phyloP scores from a whole-genome alignment of 768 basidiomycete species.

The Agaricus blazei region DNA sequence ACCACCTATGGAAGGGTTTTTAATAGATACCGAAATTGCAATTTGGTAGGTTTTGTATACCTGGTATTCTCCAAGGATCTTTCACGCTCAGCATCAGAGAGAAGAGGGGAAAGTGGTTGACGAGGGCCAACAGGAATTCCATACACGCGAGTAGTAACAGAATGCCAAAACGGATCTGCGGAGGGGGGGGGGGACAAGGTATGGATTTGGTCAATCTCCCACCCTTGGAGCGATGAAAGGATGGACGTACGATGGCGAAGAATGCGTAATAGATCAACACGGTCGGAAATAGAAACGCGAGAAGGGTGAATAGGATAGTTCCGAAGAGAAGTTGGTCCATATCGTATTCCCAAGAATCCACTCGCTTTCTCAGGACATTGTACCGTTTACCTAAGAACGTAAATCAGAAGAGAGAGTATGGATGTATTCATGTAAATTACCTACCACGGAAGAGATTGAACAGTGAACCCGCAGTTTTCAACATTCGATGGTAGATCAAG shows the following conservation, averaged over 20 bases:
- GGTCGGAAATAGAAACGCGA: slow-evolving; percentile 81
- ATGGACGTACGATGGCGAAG: slow-evolving; percentile 58
- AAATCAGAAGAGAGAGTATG: not conserved
- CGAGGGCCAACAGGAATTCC: slow-evolving; percentile 64
- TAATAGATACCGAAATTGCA: too few species aligned
- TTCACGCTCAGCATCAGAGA: slow-evolving; percentile 79
- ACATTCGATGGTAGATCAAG: slow-evolving; percentile 54
- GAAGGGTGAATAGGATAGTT: slow-evolving; percentile 79
- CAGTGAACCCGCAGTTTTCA: slow-evolving; percentile 56
- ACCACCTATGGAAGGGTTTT: slow-evolving; percentile 20
- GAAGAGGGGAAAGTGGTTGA: slow-evolving; percentile 94
- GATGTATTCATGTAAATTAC: not conserved
- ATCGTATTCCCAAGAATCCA: slow-evolving; percentile 87
- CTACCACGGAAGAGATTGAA: slow-evolving; percentile 91
- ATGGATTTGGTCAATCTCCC: slow-evolving; percentile 28
- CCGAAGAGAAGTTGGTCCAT: slow-evolving; percentile 94
- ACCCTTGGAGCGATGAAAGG: slow-evolving; percentile 19
- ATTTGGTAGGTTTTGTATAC: slow-evolving; percentile 29
- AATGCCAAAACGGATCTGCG: slow-evolving; percentile 29
- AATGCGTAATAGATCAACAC: slow-evolving; percentile 80
- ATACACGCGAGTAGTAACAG: slow-evolving; percentile 58
- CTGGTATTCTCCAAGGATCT: slow-evolving; percentile 79
- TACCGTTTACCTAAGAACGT: slow-evolving; percentile 70
- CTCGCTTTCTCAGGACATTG: slow-evolving; percentile 83
- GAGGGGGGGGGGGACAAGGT: too few species aligned